Evolutionary conservation across 768 basidiomycete species (phyloP).

Genomic region (Hygrocybe coccinea): DNA sequence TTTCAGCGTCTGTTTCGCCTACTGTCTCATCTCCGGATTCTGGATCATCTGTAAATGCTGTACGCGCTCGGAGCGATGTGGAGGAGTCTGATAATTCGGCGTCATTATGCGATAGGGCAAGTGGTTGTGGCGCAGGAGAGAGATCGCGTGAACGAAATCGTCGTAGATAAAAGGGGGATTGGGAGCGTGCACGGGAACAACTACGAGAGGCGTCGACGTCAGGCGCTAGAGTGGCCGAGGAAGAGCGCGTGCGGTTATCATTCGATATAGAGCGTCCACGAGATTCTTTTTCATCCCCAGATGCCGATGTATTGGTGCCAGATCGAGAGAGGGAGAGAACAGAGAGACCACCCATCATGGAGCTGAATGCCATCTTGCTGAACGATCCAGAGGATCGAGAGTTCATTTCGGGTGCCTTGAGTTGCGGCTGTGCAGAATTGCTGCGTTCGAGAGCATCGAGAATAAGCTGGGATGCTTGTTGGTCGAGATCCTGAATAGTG

Average conservation of each 20-base stretch:
- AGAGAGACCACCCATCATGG: constrained; percentile 68
- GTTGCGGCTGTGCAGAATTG: constrained; percentile 27
- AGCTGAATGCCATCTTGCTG: constrained; percentile 58
- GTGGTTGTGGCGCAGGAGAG: constrained; percentile 52
- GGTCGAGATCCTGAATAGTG: constrained; percentile 38
- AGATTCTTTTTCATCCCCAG: constrained; percentile 37
- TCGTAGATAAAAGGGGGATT: constrained; percentile 76
- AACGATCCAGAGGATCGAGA: constrained; percentile 46
- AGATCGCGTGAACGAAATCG: constrained; percentile 56
- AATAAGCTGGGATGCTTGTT: constrained; percentile 43
- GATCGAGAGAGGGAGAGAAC: constrained; percentile 59
- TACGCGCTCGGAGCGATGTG: constrained; percentile 53
- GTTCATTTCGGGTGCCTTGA: constrained; percentile 35
- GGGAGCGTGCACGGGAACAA: constrained; percentile 60
- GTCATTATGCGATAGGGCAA: constrained; percentile 59
- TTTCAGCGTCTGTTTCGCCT: constrained; percentile 49
- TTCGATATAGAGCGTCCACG: constrained; percentile 52
- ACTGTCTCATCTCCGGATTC: constrained; percentile 63
- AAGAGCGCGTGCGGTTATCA: constrained; percentile 43
- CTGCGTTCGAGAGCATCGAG: constrained; percentile 50
- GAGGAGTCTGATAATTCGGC: constrained; percentile 56
- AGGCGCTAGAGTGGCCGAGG: constrained; percentile 42
- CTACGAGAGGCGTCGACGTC: constrained; percentile 43
- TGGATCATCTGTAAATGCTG: constrained; percentile 54
- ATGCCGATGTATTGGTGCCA: constrained; percentile 33